These are phyloP conservation scores for Spathaspora boniae DNA, from an alignment of 805 yeast species.

Conservation along the genomic window DNA sequence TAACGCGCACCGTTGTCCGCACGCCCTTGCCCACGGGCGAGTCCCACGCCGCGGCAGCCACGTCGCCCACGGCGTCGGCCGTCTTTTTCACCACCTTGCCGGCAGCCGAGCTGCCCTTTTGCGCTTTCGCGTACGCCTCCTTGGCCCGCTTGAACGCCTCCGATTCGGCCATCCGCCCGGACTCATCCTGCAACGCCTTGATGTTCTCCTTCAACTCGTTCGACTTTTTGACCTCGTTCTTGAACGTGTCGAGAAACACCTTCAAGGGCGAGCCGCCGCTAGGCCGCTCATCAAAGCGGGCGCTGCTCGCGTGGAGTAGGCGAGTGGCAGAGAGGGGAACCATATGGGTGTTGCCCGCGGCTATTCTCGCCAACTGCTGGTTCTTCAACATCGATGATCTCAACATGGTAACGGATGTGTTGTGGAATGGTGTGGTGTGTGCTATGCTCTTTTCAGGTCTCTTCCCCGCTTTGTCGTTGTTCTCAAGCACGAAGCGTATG, in stretches of 20 bases:
- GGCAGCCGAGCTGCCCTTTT: slow-evolving; percentile 63
- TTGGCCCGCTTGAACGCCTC: slow-evolving; percentile 91
- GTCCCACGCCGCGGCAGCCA: slow-evolving; percentile 92
- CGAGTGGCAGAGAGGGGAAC: slow-evolving; percentile 7
- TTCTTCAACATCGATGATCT: slow-evolving; percentile 6
- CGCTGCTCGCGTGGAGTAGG: slow-evolving; percentile 16
- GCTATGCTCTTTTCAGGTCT: too few species aligned
- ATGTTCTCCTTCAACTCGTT: slow-evolving; percentile 87
- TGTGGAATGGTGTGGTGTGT: too few species aligned
- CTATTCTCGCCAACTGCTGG: neutral
- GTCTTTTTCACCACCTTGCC: slow-evolving; percentile 78
- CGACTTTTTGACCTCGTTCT: slow-evolving; percentile 85
- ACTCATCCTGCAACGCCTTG: slow-evolving; percentile 92
- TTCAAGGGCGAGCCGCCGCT: slow-evolving; percentile 69
- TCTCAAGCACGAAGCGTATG: too few species aligned
- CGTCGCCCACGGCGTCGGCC: slow-evolving; percentile 90
- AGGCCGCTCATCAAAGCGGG: slow-evolving; percentile 13
- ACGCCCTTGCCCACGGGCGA: slow-evolving; percentile 88
- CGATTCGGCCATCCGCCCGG: slow-evolving; percentile 89
- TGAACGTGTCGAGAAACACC: slow-evolving; percentile 91
- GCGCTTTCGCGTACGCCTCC: slow-evolving; percentile 87
- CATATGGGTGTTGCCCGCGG: too few species aligned
- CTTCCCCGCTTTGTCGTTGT: too few species aligned
- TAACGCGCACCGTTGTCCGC: slow-evolving; percentile 74
- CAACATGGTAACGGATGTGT: too few species aligned